These are phyloP conservation scores for Saccharum officinarum DNA, from an alignment of 176 grass and related monocot genomes.

Conservation along the genomic window DNA sequence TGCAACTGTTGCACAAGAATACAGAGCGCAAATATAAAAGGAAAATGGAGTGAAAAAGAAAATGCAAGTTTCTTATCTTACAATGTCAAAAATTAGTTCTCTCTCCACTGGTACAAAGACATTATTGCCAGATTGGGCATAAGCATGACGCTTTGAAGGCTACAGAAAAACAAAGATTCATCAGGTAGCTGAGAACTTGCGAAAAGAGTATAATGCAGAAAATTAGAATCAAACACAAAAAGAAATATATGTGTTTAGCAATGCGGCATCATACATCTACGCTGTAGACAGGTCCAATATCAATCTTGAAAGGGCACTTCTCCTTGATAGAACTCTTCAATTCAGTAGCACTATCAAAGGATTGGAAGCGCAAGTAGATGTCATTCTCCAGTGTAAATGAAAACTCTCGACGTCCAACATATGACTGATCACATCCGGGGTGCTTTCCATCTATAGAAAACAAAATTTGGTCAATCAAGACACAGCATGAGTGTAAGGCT, in stretches of 20 bases:
- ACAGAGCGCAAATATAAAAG: neutral
- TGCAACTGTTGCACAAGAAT: neutral
- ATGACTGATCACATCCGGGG: constrained; percentile 82
- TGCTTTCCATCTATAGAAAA: constrained; percentile 78
- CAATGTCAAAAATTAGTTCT: constrained; percentile 94
- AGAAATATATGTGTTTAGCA: neutral
- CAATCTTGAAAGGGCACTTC: constrained; percentile 92
- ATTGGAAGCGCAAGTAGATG: constrained; percentile 86
- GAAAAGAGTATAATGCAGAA: constrained; percentile 3
- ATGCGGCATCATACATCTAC: constrained; percentile 63
- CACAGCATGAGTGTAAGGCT: neutral
- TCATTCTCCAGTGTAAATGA: constrained; percentile 94
- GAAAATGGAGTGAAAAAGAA: neutral
- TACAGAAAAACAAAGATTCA: constrained; percentile 28
- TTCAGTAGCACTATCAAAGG: constrained; percentile 69
- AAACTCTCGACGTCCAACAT: constrained; percentile 79
- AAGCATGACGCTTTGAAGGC: constrained; percentile 91
- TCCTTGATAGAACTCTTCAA: constrained; percentile 79
- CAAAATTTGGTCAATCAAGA: neutral
- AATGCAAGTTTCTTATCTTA: constrained; percentile 60
- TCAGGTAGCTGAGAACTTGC: neutral
- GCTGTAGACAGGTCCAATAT: constrained; percentile 90
- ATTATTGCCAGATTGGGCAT: constrained; percentile 80
- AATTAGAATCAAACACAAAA: constrained; percentile 5
- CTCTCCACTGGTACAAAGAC: constrained; percentile 82